Base-by-base conservation (phyloP, 2,329 filamentous ascomycete genomes). In the Paraphaeosphaeria sporulosa region DNA sequence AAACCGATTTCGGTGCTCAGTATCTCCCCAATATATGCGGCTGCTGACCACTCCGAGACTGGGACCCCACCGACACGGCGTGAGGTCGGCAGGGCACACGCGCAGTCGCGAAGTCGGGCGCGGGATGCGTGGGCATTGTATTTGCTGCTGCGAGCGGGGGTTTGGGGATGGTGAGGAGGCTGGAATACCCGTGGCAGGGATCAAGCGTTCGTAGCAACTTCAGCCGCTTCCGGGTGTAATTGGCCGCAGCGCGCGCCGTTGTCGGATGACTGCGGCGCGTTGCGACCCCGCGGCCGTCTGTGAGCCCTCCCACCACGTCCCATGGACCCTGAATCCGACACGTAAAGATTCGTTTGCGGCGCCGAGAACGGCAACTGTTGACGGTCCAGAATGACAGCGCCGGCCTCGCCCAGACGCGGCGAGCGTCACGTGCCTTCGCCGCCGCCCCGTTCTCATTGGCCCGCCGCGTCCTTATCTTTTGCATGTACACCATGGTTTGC, bases 21-120 rank as follows among this genome's bases (percentile, higher is more conserved):
- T 36, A 40, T 23, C 27, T 44, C 32, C 44, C 34, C 30, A 49
- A 27, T 52, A 47, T 44, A 15, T 27, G 55, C 56, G 50, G 42
- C 49, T 66, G 58, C 68, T 68, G 64, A 67, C 61, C 46, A 50
- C 54, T 55, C 59, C 55, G 44, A 80, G 79, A 80, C 65, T 81
- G 79, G 79, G 81, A 84, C 71, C 82, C 81, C 63, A 83, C 81
- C 23, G 75, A 81, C 71, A 72, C 72, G 36, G 63, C 66, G 55
- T 76, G 60, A 71, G 57, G 56, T 59, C 52, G 64, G 66, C 63
- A 49, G 46, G 53, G 59, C 47, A 25, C 60, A 59, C 55, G 40
- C 46, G 42, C 36, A 55, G 32, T 40, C 25, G 38, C 34, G 50
- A 58, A 53, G 46, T 56, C 50, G 55, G 55, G 62, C 64, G 71